A percentile compares a stretch with the other conserved stretches of the same genome.
phyloP scores from a whole-genome alignment of 345 rosid genomes.

The Populus davidiana region DNA sequence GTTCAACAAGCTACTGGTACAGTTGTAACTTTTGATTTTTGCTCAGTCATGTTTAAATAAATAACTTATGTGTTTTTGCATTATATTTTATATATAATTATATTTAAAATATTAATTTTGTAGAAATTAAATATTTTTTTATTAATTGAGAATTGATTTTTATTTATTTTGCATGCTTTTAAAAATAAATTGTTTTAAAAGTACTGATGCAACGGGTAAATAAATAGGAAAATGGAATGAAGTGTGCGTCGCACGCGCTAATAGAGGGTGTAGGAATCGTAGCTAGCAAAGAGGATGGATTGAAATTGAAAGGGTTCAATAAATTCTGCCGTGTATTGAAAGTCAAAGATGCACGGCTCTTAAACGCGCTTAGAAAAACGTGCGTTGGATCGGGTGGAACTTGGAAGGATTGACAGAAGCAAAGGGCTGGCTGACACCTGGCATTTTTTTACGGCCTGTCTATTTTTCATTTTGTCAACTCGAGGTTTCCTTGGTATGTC shows the following conservation, averaged over 20 bases:
- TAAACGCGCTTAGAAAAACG: constrained; percentile 31
- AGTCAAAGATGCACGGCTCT: constrained; percentile 40
- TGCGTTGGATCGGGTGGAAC: constrained; percentile 47
- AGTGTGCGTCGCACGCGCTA: constrained; percentile 6
- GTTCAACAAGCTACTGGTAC: too few relatives aligned
- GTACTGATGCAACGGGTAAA: too few relatives aligned
- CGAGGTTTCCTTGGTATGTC: constrained; percentile 17
- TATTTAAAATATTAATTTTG: too few relatives aligned
- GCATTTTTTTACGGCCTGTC: neutral
- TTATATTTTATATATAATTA: too few relatives aligned
- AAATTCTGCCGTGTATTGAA: constrained; percentile 8
- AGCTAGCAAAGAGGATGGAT: neutral
- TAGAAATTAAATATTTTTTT: too few relatives aligned
- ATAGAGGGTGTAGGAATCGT: neutral
- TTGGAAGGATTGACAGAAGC: neutral
- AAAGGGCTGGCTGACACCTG: constrained; percentile 35
- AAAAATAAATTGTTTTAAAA: too few relatives aligned
- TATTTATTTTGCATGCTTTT: too few relatives aligned
- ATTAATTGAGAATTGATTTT: too few relatives aligned
- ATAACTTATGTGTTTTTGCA: too few relatives aligned
- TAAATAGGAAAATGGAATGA: too few relatives aligned
- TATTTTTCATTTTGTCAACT: constrained; percentile 23
- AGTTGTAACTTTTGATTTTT: too few relatives aligned
- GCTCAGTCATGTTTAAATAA: too few relatives aligned
- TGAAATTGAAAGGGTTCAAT: constrained; percentile 1